Percentiles rank a stretch among this genome's conserved stretches.
phyloP scores from a whole-genome alignment of 208 protist species.

The Leptomonas seymouri region DNA sequence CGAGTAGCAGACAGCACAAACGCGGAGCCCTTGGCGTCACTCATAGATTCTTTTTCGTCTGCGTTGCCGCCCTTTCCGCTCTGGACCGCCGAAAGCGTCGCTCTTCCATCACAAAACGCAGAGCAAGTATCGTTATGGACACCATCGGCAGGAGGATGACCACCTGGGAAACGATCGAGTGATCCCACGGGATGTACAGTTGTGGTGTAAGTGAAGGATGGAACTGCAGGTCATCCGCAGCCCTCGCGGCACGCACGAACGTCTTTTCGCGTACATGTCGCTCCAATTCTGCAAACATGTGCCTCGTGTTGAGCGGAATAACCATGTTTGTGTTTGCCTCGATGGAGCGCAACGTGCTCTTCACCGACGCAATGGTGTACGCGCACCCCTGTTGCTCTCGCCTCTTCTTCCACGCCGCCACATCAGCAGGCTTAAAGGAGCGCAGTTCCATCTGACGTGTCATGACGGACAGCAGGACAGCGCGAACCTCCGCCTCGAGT shows the following conservation, averaged over 20 bases:
- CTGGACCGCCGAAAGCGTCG: not conserved
- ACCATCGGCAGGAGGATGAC: slow-evolving; percentile 65
- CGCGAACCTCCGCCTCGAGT: slow-evolving; percentile 37
- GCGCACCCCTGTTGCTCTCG: slow-evolving; percentile 51
- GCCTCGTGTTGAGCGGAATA: slow-evolving; percentile 37
- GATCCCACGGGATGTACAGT: slow-evolving; percentile 80
- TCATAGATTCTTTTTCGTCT: slow-evolving; percentile 11
- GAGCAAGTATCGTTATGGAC: slow-evolving; percentile 34
- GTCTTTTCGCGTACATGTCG: slow-evolving; percentile 26
- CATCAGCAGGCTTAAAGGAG: slow-evolving; percentile 46
- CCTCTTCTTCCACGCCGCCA: slow-evolving; percentile 38
- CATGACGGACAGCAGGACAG: slow-evolving; percentile 58
- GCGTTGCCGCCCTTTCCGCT: not conserved
- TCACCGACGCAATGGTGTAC: slow-evolving; percentile 58
- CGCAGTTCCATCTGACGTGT: slow-evolving; percentile 38
- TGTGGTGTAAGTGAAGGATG: slow-evolving; percentile 77
- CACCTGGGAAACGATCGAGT: slow-evolving; percentile 60
- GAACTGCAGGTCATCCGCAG: slow-evolving; percentile 75
- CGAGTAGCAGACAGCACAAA: not conserved
- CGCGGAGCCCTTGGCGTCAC: not conserved
- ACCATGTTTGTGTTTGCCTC: slow-evolving; percentile 57
- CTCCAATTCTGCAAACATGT: slow-evolving; percentile 36
- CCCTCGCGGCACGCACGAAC: slow-evolving; percentile 53
- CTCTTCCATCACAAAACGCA: slow-evolving; percentile 39
- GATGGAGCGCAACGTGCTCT: slow-evolving; percentile 35